Evolutionary conservation across 2,329 filamentous ascomycete genomes (phyloP).

Genomic region (Fusarium sp.): DNA sequence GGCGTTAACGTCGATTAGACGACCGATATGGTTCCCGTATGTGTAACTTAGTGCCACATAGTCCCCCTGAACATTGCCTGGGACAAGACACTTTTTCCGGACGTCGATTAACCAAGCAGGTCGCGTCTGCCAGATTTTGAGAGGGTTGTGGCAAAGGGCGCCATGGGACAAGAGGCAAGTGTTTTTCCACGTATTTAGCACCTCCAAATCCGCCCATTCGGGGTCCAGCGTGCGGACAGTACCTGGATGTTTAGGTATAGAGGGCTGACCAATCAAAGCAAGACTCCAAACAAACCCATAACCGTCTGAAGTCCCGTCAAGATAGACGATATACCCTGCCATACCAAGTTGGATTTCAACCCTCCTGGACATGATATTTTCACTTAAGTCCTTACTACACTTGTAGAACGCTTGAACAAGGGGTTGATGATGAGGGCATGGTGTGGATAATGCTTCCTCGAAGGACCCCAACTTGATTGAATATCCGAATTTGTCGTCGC

Average conservation of each 20-base stretch:
- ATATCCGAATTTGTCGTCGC: neutral
- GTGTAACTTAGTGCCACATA: slow-evolving; percentile 20
- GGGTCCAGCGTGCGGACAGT: neutral
- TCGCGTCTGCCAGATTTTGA: neutral
- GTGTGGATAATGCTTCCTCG: neutral
- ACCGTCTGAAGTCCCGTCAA: neutral
- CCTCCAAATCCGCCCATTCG: neutral
- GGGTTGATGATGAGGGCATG: neutral
- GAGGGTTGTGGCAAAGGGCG: neutral
- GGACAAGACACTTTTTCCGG: slow-evolving; percentile 2
- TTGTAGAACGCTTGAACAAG: neutral
- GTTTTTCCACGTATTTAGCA: neutral
- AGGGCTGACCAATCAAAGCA: neutral
- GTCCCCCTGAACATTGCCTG: neutral
- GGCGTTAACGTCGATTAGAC: neutral
- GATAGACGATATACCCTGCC: fast-evolving
- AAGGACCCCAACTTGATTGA: neutral
- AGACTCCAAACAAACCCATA: fast-evolving
- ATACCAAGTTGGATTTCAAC: neutral
- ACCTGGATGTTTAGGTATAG: neutral
- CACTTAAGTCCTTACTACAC: neutral
- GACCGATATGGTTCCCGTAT: neutral
- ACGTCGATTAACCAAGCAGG: slow-evolving; percentile 22
- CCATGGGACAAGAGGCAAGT: neutral
- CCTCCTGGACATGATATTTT: neutral